These are phyloP conservation scores for Protomyces inundatus DNA, from an alignment of 1,139 yeast genomes.

Conservation along the genomic window DNA sequence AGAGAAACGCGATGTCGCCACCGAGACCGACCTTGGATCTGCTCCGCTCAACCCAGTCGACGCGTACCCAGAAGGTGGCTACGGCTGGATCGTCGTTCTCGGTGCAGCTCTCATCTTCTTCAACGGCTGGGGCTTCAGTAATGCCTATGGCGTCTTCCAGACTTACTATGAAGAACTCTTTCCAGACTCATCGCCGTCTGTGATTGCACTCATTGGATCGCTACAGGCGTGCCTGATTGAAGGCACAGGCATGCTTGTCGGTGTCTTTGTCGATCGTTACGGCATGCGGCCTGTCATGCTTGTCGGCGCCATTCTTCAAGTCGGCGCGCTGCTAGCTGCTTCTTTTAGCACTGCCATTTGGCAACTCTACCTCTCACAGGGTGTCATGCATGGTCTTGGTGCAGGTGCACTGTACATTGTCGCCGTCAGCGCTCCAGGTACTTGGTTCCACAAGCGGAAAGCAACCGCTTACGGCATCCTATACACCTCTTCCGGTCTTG, in stretches of 20 bases:
- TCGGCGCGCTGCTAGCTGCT: constrained; percentile 50
- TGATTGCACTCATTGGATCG: constrained; percentile 63
- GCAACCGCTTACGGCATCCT: constrained; percentile 56
- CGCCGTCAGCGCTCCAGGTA: constrained; percentile 38
- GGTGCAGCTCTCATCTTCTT: constrained; percentile 18
- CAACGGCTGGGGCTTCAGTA: constrained; percentile 26
- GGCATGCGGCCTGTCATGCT: constrained; percentile 34
- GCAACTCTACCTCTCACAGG: constrained; percentile 56
- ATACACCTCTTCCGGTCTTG: constrained; percentile 58
- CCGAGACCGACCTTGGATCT: no score
- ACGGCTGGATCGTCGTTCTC: constrained; percentile 16
- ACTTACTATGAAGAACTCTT: constrained; percentile 51
- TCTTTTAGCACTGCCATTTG: constrained; percentile 49
- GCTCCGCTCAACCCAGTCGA: no score
- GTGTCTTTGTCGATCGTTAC: constrained; percentile 54
- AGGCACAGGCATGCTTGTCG: constrained; percentile 54
- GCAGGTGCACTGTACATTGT: constrained; percentile 39
- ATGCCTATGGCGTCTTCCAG: constrained; percentile 44
- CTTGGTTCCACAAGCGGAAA: constrained; percentile 51
- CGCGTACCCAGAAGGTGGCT: constrained; percentile 21
- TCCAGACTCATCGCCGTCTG: constrained; percentile 44
- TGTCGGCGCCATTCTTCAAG: constrained; percentile 49
- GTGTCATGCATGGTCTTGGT: constrained; percentile 53
- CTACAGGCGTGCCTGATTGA: constrained; percentile 53
- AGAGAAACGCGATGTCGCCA: no score